Evolutionary conservation across 768 basidiomycete species (phyloP).

Genomic region (Lactarius akahatsu): DNA sequence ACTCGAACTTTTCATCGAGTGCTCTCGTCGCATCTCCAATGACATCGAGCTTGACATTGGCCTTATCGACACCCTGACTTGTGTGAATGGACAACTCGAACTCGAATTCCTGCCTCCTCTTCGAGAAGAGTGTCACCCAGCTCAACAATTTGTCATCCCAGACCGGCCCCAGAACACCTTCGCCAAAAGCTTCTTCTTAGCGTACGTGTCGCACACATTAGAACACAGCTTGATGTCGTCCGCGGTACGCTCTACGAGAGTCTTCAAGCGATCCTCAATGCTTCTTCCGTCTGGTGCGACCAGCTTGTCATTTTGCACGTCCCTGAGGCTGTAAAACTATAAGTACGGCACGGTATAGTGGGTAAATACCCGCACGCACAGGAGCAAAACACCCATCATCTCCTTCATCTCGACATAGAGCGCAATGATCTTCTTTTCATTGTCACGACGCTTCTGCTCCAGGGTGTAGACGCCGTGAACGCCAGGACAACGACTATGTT

Average conservation of each 20-base stretch:
- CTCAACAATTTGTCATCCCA: slow-evolving; percentile 35
- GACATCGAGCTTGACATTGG: slow-evolving; percentile 24
- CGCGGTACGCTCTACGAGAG: slow-evolving; percentile 33
- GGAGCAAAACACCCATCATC: slow-evolving; percentile 39
- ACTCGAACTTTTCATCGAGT: slow-evolving; percentile 28
- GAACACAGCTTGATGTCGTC: slow-evolving; percentile 38
- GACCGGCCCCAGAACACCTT: slow-evolving; percentile 34
- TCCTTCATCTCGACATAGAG: slow-evolving; percentile 52
- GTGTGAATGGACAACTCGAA: slow-evolving; percentile 36
- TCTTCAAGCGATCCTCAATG: slow-evolving; percentile 38
- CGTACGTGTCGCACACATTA: slow-evolving; percentile 38
- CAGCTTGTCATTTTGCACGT: slow-evolving; percentile 35
- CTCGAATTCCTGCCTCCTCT: slow-evolving; percentile 33
- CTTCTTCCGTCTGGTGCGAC: slow-evolving; percentile 37
- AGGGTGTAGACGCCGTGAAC: slow-evolving; percentile 51
- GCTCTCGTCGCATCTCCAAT: slow-evolving; percentile 14
- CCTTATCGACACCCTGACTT: slow-evolving; percentile 24
- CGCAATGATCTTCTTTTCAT: slow-evolving; percentile 48
- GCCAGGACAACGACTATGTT: slow-evolving; percentile 47
- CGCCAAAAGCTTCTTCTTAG: slow-evolving; percentile 34
- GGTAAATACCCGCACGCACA: slow-evolving; percentile 2
- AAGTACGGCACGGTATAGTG: not conserved
- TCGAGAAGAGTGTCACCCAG: slow-evolving; percentile 32
- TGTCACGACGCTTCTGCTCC: slow-evolving; percentile 49
- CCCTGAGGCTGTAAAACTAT: slow-evolving; percentile 33